These are phyloP conservation scores for Fusarium neocosmosporiellum DNA, from an alignment of 2,329 filamentous ascomycete species.

Conservation along the genomic window DNA sequence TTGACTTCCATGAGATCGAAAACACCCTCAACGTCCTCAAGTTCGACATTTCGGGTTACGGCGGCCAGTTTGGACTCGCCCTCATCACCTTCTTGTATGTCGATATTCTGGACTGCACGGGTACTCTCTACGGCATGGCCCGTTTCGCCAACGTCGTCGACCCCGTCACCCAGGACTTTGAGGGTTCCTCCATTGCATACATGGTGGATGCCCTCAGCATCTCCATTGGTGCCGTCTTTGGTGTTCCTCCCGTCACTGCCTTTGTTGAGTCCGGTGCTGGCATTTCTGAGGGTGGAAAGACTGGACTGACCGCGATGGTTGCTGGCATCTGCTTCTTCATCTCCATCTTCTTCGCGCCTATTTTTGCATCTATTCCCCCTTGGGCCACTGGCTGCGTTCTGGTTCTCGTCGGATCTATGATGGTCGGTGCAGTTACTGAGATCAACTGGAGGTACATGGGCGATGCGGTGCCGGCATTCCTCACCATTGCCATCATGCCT, in stretches of 20 bases:
- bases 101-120: conserved; percentile 88
- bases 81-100: conserved; percentile 92
- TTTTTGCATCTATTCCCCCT: conserved; percentile 88
- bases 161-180: conserved; percentile 86
- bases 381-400: conserved; percentile 93
- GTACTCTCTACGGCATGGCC: conserved; percentile 91
- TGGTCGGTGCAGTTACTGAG: conserved; percentile 80
- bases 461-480: conserved; percentile 85
- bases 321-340: conserved; percentile 88
- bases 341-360: conserved; percentile 88
- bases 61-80: conserved; percentile 82
- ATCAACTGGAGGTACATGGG: conserved; percentile 93
- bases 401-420: conserved; percentile 87
- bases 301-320: conserved; percentile 83
- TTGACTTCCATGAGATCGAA: conserved; percentile 82
- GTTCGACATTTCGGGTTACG: conserved; percentile 76
- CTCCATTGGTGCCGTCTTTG: conserved; percentile 82
- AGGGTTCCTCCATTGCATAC: conserved; percentile 85
- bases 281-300: conserved; percentile 88
- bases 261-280: conserved; percentile 92
- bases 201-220: conserved; percentile 83
- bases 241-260: conserved; percentile 83
- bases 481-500: conserved; percentile 87
- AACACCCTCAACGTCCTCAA: conserved; percentile 77
- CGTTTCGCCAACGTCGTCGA: conserved; percentile 85